phyloP scores from a whole-genome alignment of 1,284 basidiomycete species.

The Tilletia indica region DNA sequence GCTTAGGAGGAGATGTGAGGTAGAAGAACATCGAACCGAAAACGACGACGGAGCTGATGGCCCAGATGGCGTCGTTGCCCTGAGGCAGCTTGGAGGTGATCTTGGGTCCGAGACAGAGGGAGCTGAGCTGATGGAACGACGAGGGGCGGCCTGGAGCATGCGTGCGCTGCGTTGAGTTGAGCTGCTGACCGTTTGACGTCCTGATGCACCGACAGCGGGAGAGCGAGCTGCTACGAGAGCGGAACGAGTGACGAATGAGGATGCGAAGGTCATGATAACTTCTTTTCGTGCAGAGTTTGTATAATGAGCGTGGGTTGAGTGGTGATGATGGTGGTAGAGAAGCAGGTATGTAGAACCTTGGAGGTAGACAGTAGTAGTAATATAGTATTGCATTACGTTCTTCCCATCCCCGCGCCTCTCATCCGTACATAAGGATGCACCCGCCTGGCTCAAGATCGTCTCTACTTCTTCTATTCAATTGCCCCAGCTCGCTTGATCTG shows the following conservation, averaged over 20 bases:
- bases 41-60: conserved; percentile 35
- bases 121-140: background rate
- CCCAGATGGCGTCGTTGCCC: conserved; percentile 35
- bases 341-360: too few relatives aligned
- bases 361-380: too few relatives aligned
- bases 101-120: conserved; percentile 12
- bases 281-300: too few relatives aligned
- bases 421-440: too few relatives aligned
- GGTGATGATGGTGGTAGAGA: too few relatives aligned
- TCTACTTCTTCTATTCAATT: too few relatives aligned
- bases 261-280: background rate
- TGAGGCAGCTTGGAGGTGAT: conserved; percentile 14
- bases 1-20: conserved; percentile 21
- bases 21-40: conserved; percentile 42
- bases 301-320: too few relatives aligned
- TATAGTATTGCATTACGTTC: too few relatives aligned
- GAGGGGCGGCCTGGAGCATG: background rate
- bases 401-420: too few relatives aligned
- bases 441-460: too few relatives aligned
- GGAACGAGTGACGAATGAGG: background rate
- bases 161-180: background rate
- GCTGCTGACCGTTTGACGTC: background rate
- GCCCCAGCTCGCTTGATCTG: too few relatives aligned
- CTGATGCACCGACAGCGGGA: background rate
- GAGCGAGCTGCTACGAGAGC: background rate